phyloP scores from a whole-genome alignment of 2,329 filamentous ascomycete species.

The Berkeleyomyces rouxiae region DNA sequence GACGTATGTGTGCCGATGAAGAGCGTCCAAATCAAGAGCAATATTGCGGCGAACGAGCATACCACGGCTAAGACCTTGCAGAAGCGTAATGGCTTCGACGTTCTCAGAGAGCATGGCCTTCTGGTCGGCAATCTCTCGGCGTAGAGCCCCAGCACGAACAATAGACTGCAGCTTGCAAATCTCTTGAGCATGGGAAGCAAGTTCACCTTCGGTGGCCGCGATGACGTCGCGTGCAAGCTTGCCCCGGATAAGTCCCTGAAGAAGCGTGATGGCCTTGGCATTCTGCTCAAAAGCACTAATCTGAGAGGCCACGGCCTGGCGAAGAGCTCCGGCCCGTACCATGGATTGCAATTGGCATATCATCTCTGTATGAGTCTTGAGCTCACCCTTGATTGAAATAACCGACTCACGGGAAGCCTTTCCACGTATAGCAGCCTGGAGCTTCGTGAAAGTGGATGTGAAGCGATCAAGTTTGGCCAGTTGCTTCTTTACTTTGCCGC shows the following conservation, averaged over 20 bases:
- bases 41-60: conserved; percentile 40
- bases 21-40: conserved; percentile 31
- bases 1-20: conserved; percentile 39
- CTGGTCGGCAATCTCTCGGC: conserved; percentile 32
- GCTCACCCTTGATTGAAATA: conserved; percentile 29
- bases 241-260: conserved; percentile 29
- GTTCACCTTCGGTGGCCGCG: conserved; percentile 30
- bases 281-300: conserved; percentile 32
- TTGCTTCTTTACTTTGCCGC: conserved; percentile 54
- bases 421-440: conserved; percentile 49
- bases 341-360: conserved; percentile 34
- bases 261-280: conserved; percentile 28
- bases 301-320: conserved; percentile 32
- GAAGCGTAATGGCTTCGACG: conserved; percentile 29
- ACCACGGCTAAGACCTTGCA: conserved; percentile 45
- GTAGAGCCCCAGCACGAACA: conserved; percentile 37
- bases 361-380: conserved; percentile 26
- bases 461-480: conserved; percentile 52
- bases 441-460: conserved; percentile 18
- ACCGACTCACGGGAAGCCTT: conserved; percentile 30
- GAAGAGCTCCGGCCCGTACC: conserved; percentile 37
- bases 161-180: conserved; percentile 34
- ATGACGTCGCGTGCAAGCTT: conserved; percentile 30
- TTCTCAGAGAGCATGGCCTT: conserved; percentile 31
- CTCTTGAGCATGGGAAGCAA: conserved; percentile 27